phyloP scores from a whole-genome alignment of 208 protist species.

The Acanthamoeba castellanii region DNA sequence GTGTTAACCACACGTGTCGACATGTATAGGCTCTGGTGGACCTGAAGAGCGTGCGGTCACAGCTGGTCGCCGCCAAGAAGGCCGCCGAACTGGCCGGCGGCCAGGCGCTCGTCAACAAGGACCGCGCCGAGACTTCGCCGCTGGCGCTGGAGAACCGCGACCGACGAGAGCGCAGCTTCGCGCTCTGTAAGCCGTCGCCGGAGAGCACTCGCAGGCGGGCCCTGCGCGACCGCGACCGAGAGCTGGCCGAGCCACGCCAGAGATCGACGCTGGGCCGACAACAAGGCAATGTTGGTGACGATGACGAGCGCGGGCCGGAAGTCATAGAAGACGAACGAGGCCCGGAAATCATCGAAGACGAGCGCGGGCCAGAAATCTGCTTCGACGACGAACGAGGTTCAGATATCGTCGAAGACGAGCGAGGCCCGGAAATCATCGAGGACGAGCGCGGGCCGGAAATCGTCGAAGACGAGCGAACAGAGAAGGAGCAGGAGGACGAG shows the following conservation, averaged over 20 bases:
- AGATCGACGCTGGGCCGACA: too few relatives aligned
- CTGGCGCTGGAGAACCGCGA: too few relatives aligned
- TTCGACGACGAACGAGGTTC: neutral
- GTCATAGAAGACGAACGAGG: neutral
- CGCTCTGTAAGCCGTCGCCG: too few relatives aligned
- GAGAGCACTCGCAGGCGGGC: too few relatives aligned
- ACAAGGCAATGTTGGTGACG: neutral
- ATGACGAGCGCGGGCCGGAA: neutral
- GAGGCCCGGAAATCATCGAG: neutral
- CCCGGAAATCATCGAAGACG: neutral
- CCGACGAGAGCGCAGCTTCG: too few relatives aligned
- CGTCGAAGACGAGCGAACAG: neutral
- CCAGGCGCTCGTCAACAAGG: too few relatives aligned
- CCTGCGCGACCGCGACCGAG: too few relatives aligned
- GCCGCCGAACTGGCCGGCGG: too few relatives aligned
- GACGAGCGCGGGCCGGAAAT: too few relatives aligned
- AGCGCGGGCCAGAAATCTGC: neutral
- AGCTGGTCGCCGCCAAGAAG: too few relatives aligned
- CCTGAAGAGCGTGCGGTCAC: neutral
- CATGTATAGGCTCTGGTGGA: neutral
- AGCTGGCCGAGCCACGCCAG: neutral
- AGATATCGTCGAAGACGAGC: neutral
- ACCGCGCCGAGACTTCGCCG: too few relatives aligned
- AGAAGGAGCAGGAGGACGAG: neutral
- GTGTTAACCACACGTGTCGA: too few relatives aligned